Evolutionary conservation across 2,329 filamentous ascomycete genomes (phyloP), one percentile per base, ranked within the genome.

Genomic region (Trichoderma sp.): DNA sequence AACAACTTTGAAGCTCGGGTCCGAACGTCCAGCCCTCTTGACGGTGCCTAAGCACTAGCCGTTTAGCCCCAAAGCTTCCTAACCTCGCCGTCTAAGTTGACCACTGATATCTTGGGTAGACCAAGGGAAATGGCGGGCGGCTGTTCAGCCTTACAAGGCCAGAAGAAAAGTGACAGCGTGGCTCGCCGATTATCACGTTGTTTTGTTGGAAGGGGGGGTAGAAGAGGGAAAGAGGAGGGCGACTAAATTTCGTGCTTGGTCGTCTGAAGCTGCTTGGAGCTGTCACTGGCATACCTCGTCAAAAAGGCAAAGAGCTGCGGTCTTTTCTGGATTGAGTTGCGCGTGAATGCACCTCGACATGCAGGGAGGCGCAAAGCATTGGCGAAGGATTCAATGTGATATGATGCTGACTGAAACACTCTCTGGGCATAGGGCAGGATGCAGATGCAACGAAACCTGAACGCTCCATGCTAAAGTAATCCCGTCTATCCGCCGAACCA

Each of bases 101-200:
- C 53, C 36, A 55, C 47, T 15, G 39, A 32, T 68, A 15, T 36
- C 55, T 43, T 32, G 17, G 64, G 32, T 67, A 55, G 63, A 43
- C 26, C 26, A 30, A 58, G 64, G 64, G 23, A 20, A 34, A 69
- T 32, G 66, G 26, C 39, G 43, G 64, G 57, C 57, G 30, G 66
- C 67, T 58, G 17, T 69, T 69, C 67, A 69, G 67, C 67, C 67
- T 69, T 69, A 69, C 15, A 36, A 62, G 55, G 67, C 66, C 66
- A 32, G 66, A 68, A 13, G 20, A 36, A 13, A 3, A 17, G 15
- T 61, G 66, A 68, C 66, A 13, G 57, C 36, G 17, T 59, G 36
- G 23, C 34, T 61, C 23, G 13, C 20, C 34, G 11, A 23, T 17
- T 58, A 28, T 61, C 26, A 32, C 20, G 43, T 36, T 36, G n/a